These are phyloP conservation scores for Populus tremula DNA, from an alignment of 345 rosid species.

Conservation along the genomic window DNA sequence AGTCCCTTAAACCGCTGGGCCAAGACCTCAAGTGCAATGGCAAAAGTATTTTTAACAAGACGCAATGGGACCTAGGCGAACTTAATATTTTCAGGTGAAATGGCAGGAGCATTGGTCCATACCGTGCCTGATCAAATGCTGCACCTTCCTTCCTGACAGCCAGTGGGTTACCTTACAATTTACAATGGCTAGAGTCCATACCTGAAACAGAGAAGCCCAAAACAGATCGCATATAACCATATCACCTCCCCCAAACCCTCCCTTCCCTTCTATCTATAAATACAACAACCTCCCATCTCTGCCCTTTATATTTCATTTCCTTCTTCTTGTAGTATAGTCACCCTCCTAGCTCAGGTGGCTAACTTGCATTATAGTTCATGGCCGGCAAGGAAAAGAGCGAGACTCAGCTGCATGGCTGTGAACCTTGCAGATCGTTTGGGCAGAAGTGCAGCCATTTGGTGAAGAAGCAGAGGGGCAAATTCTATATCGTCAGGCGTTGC, in stretches of 20 bases:
- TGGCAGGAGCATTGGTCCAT: constrained; percentile 25
- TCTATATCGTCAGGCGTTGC: constrained; percentile 82
- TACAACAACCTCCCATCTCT: neutral
- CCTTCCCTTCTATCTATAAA: constrained; percentile 16
- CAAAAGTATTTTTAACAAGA: neutral
- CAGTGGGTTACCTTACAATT: constrained; percentile 13
- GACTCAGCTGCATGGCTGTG: constrained; percentile 27
- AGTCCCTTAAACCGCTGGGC: too few relatives aligned
- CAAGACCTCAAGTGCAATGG: too few relatives aligned
- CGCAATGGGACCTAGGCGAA: constrained; percentile 9
- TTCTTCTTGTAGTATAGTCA: neutral
- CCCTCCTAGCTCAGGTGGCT: neutral
- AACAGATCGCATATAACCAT: neutral
- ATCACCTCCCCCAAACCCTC: neutral
- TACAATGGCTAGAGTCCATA: constrained; percentile 20
- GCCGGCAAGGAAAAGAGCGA: constrained; percentile 21
- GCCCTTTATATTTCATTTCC: constrained; percentile 1
- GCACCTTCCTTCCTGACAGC: constrained; percentile 21
- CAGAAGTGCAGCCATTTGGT: constrained; percentile 72
- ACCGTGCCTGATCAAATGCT: constrained; percentile 16
- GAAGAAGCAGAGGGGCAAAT: constrained; percentile 73
- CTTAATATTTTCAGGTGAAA: constrained; percentile 15
- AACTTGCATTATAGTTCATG: constrained; percentile 11
- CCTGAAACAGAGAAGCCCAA: neutral
- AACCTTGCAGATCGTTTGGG: constrained; percentile 55